Evolutionary conservation across 345 rosid genomes (phyloP), one percentile per base, ranked within the genome.

Genomic region (Boechera retrofracta): DNA sequence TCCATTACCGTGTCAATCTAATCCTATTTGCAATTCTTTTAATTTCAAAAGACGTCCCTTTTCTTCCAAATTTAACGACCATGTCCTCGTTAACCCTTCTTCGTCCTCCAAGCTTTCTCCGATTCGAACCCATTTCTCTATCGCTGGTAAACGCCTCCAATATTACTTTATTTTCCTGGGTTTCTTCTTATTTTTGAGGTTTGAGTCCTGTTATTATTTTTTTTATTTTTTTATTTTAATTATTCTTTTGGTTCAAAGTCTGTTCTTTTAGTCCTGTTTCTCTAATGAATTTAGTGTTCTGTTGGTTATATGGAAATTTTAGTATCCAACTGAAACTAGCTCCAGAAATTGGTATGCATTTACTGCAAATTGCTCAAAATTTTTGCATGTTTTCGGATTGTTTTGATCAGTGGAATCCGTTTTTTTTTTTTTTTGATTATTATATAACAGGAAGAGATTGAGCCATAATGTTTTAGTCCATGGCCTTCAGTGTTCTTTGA

Each of bases 91-190:
- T 29, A 28, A 56, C 44, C 4, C 6, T 47, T 71, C 67, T 48
- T 51, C 67, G 0, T 75, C 85, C 75, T 70, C 58, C 48, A 80
- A 54, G 71, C 56, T 55, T 60, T 69, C 67, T 72, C 72, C 55
- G 2, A 68, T 84, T 69, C 82, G 71, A 1, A 16, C 73, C 80
- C 84, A 49, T 77, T 62, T 75, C 79, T 81, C 88, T 0, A 57
- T 55, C 79, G 77, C 91, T 56, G 87, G 90, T 86, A 67, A 74
- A 15, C 62, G 16, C 49, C 52, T 79, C 39, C 38, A 32, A n/a
- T 36, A 29, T 12, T 35, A 5, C 0, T 47, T 10, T 32, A 0
- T 44, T n/a, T 32, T 61, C 7, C 47, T 32, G 6, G 58, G 3
- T 54, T 26, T 6, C 57, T 39, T 6, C 48, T 21, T 0, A 24